phyloP scores from a whole-genome alignment of 2,329 filamentous ascomycete species.

The Colletotrichum destructivum region DNA sequence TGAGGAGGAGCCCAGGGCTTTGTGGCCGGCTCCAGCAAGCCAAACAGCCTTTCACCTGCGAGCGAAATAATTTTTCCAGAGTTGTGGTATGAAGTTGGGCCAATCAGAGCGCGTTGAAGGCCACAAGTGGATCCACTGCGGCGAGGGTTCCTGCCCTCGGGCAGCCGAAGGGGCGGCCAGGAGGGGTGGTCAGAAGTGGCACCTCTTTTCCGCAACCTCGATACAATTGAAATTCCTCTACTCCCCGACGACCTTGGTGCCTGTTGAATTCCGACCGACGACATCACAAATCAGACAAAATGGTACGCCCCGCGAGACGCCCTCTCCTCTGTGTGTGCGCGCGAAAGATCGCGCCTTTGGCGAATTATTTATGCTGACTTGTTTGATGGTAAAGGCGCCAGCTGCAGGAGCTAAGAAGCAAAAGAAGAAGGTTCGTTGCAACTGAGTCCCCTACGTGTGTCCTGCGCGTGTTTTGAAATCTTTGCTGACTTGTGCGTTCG shows the following conservation, averaged over 20 bases:
- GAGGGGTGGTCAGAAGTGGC: conserved; percentile 37
- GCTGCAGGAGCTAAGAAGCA: conserved; percentile 66
- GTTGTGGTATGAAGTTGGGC: conserved; percentile 52
- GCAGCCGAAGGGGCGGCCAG: conserved; percentile 32
- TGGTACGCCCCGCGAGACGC: conserved; percentile 33
- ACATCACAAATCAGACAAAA: conserved; percentile 43
- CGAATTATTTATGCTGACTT: conserved; percentile 27
- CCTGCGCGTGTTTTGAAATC: not conserved
- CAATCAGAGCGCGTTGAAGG: conserved; percentile 53
- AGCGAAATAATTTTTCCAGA: conserved; percentile 51
- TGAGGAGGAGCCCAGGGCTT: conserved; percentile 20
- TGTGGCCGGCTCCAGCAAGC: conserved; percentile 6
- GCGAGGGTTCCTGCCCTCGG: conserved; percentile 59
- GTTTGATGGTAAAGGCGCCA: conserved; percentile 52
- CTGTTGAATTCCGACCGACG: conserved; percentile 40
- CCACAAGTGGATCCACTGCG: conserved; percentile 49
- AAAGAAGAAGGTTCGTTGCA: conserved; percentile 60
- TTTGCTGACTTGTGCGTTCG: conserved; percentile 30
- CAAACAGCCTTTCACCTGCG: conserved; percentile 27
- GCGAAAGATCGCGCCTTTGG: not conserved
- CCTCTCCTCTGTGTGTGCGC: conserved; percentile 8
- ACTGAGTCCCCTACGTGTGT: not conserved
- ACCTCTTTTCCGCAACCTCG: conserved; percentile 29
- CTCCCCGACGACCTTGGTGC: conserved; percentile 37
- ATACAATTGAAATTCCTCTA: conserved; percentile 36